Base-by-base conservation (phyloP, 768 basidiomycete genomes). In the Collybia nuda region DNA sequence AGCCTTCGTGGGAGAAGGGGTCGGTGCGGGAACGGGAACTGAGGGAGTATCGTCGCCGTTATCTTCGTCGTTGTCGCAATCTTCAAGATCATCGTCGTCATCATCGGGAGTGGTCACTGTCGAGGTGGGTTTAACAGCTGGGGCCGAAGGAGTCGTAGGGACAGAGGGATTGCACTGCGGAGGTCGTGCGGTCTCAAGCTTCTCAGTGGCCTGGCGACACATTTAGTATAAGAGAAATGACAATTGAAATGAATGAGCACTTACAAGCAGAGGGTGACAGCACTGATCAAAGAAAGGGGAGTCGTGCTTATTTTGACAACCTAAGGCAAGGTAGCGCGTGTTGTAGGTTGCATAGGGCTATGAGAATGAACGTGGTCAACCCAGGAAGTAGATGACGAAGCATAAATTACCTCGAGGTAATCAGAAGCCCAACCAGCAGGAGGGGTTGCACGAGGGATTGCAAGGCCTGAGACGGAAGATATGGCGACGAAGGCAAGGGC, bases 201-300 rank as follows among this genome's bases (percentile, higher is more conserved):
- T 78, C 69, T 86, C 74, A 44, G 60, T 77, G 9, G 74, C 73
- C 83, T 85, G 56, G 36, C 26, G 36, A 40, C 43, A 36, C 29
- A 42, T 40, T 21, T 23, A 11, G 45, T 22, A 23, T 53, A 14
- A 49, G 43, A 28, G 48, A 29, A 36, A 37, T 38, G 44, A 11
- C 14, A 32, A 32, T 14, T 3, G 12, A 28, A 9, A 1, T 26
- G 24, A 26, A 40, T 47, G 65, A n/a, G n/a, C n/a, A n/a, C 76
- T 36, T 62, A 85, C 84, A 61, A 84, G 71, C 52, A 88, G 70
- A 51, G 88, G 84, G 63, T 82, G 82, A 75, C 89, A 88, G 63
- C 91, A 92, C 23, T 70, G 58, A 48, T 81, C 72, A 65, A 88
- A 91, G 72, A 85, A 86, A 14, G 65, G 41, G 7, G 75, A 74